Base-by-base conservation (phyloP, 768 basidiomycete species). In the Xerocomellus dryophilus region DNA sequence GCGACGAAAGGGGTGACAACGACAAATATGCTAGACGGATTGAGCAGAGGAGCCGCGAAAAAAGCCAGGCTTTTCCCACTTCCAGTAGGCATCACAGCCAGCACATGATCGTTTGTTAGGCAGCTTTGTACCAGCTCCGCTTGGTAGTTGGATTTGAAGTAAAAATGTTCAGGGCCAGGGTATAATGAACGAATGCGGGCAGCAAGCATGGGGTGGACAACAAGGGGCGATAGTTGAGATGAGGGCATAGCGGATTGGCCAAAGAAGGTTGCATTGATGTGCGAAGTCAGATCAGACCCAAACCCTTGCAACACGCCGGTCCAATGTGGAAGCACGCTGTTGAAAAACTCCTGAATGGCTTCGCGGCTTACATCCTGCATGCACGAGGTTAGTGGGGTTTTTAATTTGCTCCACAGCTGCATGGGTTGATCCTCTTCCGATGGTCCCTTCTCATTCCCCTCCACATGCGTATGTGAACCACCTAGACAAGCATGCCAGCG, bases 61-160 rank as follows among this genome's bases (percentile, higher is more conserved):
- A 61, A 60, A 0, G 58, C 53, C 0, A 61, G 11, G 9, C 58
- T 59, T 32, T 61, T 61, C 0, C 60, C 50, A 15, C 60, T 61
- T 3, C 58, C 43, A 0, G 60, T 61, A 1, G 58, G 60, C 43
- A 61, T 29, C 0, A 61, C 6, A 0, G 48, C 56, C 5, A 60
- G 7, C 0, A 60, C 31, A 4, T 60, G 59, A 3, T 56, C 46
- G 6, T 31, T 59, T 0, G 44, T 51, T 0, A 59, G 14, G 6
- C 36, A 51, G 32, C 53, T 52, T 20, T 61, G 60, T 0, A 61
- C 47, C 0, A 61, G 38, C 29, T 61, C 58, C 0, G 54, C 60
- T 3, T 61, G 54, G 0, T 56, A 12, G 3, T 9, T 7, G 7
- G 38, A 55, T 0, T 12, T 61, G n/a, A 60, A 60, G 0, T 4